Base-by-base conservation (phyloP, 2,329 filamentous ascomycete species). In the Polytolypa hystricis region DNA sequence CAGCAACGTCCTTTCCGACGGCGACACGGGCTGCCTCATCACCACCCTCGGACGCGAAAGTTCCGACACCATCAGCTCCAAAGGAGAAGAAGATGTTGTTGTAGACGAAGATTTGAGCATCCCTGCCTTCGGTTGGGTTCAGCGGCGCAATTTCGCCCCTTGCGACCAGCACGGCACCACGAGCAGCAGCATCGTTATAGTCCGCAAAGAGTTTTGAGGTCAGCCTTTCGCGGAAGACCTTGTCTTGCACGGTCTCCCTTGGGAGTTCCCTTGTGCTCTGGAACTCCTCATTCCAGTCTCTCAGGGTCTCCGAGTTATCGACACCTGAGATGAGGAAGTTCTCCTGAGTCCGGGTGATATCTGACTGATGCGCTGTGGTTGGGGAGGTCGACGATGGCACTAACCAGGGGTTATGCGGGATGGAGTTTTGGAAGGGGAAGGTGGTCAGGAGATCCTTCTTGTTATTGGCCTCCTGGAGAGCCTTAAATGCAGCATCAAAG, bases 31-130 rank as follows among this genome's bases (percentile, higher is more conserved):
- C 91, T 46, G 91, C 91, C 64, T 98, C 91, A 47, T 98, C 89
- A 14, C 91, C 91, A 47, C 91, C 91, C 64, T 98, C 91, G 3
- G 82, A 87, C 8, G 86, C 87, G 60, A 98, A 98, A 11, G 91
- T 98, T 29, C 91, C 89, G 30, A 96, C 91, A 35, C 91, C 93
- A 58, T 98, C 91, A 30, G 91, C 89, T 44, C 91, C 91, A 50
- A 95, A 96, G 1, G 91, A 96, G 69, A 94, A 98, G 69, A 98
- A 98, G 48, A 98, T 86, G 63, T 98, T 98, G 70, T 96, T 96
- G 69, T 96, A 95, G 16, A 98, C 89, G 53, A 94, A 98, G 47
- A 98, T 98, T 59, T 98, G 91, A 3, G 91, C 91, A 58, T 98
- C 89, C 47, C 73, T 77, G 45, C 73, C 79, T 64, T 98, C 91